Conservation (phyloP, 768 basidiomycete species). For the Leccinum pellstonianum region DNA sequence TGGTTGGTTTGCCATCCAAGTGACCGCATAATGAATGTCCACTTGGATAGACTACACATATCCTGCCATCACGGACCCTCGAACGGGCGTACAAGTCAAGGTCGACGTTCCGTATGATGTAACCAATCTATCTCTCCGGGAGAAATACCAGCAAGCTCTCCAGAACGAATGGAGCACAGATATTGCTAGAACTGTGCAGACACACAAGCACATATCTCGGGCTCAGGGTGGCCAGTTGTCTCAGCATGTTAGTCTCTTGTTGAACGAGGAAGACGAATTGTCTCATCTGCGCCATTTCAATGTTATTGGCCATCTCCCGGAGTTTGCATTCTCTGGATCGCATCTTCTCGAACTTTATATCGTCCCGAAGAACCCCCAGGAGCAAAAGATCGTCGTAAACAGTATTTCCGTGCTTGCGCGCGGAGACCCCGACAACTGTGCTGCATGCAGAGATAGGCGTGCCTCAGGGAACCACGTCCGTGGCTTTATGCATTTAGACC, state of each 20-base stretch:
- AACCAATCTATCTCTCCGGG: not conserved
- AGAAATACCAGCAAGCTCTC: slow-evolving; percentile 8
- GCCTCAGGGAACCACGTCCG: slow-evolving; percentile 12
- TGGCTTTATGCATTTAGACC: slow-evolving; percentile 17
- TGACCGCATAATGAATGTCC: not conserved
- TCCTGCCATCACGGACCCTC: slow-evolving; percentile 15
- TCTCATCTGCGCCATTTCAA: slow-evolving; percentile 9
- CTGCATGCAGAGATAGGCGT: slow-evolving; percentile 12
- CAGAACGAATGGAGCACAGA: slow-evolving; percentile 5
- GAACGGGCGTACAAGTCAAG: not conserved
- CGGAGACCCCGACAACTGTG: slow-evolving; percentile 3
- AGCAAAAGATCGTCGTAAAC: slow-evolving; percentile 7
- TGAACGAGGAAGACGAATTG: not conserved
- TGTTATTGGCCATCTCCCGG: slow-evolving; percentile 8
- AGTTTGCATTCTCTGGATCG: slow-evolving; percentile 21
- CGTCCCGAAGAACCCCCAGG: not conserved
- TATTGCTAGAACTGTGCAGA: not conserved
- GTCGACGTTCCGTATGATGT: slow-evolving; percentile 16
- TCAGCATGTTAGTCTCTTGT: slow-evolving; percentile 1
- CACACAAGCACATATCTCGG: not conserved
- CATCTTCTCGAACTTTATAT: slow-evolving; percentile 22
- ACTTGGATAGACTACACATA: slow-evolving; percentile 20
- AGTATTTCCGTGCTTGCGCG: slow-evolving; percentile 16
- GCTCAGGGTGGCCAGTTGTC: not conserved
- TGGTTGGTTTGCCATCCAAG: not conserved